Base-by-base conservation (phyloP, 2,329 filamentous ascomycete genomes). In the Ophiostoma triangulosporum region DNA sequence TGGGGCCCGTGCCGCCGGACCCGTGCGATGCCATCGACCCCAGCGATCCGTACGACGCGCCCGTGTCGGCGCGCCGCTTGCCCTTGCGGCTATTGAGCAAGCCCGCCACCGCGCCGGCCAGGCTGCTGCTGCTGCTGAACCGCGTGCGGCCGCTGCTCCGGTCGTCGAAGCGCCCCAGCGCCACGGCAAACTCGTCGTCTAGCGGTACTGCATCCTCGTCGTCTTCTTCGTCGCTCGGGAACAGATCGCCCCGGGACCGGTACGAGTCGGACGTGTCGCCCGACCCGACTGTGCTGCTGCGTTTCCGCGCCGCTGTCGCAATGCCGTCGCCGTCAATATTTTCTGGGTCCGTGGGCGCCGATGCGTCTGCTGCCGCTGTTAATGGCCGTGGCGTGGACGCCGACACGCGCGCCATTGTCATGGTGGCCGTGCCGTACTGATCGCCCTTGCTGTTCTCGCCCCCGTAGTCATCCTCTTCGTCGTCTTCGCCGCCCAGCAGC, bases 141-240 rank as follows among this genome's bases (percentile, higher is more conserved):
- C 69, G 68, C 22, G 77, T 81, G 58, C 77, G 84, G 46, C 76
- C 79, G 61, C 84, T 89, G 60, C 83, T 83, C 46, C 78, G 76
- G 62, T 93, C 88, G n/a, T 93, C 88, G 59, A 84, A 80, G 51
- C 85, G 79, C 56, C 89, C 83, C 57, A 96, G 73, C 3, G 83
- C 81, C 65, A 95, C 83, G 3, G 89, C 87, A 61, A 97, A 94
- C 63, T 96, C 90, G 64, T 96, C 91, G 61, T 91, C 88, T 17
- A 97, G 70, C 12, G 89, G 87, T n/a, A 95, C 80, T 1, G 91
- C 91, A 67, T 97, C 91, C 65, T 95, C 90, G 58, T 94, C 88
- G 52, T 90, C 88, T 62, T 84, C 80, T 48, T 77, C 80, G 57
- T 95, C 89, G 62, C 89, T 95, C 0, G 88, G 88, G 60, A 96